Percentiles rank a stretch among this genome's conserved stretches.
Evolutionary conservation across 805 yeast species (phyloP).

Genomic region (Lipomyces yamanashiensis): DNA sequence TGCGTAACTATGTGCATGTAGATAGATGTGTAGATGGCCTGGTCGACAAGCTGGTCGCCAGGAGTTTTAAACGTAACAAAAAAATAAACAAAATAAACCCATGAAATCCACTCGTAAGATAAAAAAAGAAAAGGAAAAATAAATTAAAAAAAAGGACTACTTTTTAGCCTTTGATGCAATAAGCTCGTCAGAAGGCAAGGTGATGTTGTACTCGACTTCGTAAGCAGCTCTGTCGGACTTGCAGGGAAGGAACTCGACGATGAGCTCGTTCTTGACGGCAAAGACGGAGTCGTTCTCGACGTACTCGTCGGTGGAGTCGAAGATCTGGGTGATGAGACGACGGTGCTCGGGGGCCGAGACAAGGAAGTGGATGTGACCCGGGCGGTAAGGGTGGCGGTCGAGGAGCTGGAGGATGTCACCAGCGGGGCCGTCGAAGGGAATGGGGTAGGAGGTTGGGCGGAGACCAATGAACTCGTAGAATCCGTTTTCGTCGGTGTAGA

Average conservation of each 20-base stretch:
- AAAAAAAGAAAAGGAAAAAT: neutral
- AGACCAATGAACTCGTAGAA: conserved; percentile 42
- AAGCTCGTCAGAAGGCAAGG: conserved; percentile 11
- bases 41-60: too few relatives aligned
- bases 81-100: neutral
- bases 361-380: conserved; percentile 45
- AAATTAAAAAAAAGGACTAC: neutral
- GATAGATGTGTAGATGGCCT: too few relatives aligned
- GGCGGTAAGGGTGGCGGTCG: conserved; percentile 48
- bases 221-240: conserved; percentile 29
- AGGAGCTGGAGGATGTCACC: conserved; percentile 44
- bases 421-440: conserved; percentile 48
- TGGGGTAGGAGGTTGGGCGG: conserved; percentile 47
- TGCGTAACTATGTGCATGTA: too few relatives aligned
- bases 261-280: conserved; percentile 45
- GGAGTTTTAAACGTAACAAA: too few relatives aligned
- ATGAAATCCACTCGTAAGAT: neutral
- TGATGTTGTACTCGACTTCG: conserved; percentile 16
- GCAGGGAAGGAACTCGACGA: conserved; percentile 41
- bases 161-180: conserved; percentile 1
- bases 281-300: conserved; percentile 45
- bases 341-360: conserved; percentile 42
- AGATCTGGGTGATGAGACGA: conserved; percentile 45
- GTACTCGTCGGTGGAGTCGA: conserved; percentile 42
- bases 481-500: conserved; percentile 41